A percentile compares a stretch with the other conserved stretches of the same genome.
These are phyloP conservation scores for Fomitiporia mediterranea DNA, from an alignment of 1,284 basidiomycete genomes.

Conservation along the genomic window DNA sequence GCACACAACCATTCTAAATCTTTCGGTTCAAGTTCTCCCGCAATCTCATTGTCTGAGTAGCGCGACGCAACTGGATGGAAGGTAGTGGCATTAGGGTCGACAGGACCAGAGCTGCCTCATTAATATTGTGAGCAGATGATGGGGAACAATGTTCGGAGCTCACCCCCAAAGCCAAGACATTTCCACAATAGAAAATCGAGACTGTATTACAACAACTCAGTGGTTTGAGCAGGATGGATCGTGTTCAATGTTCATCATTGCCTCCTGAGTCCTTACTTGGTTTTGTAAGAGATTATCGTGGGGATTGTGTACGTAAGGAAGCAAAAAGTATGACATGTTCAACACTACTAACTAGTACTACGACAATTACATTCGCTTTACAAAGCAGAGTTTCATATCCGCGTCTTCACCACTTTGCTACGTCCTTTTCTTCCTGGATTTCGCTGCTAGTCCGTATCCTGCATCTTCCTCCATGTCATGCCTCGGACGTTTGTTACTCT, in stretches of 20 bases:
- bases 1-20: conserved; percentile 85
- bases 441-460: no score
- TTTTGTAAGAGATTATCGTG: conserved; percentile 2
- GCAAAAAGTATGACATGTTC: not conserved
- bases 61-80: conserved; percentile 72
- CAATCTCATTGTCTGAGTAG: conserved; percentile 49
- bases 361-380: no score
- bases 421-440: no score
- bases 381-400: no score
- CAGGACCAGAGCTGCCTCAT: conserved; percentile 44
- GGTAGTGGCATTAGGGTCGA: conserved; percentile 65
- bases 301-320: not conserved
- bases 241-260: not conserved
- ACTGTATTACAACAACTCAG: not conserved
- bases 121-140: conserved; percentile 18
- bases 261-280: no score
- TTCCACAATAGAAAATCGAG: not conserved
- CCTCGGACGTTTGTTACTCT: no score
- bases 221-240: not conserved
- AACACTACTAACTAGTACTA: no score
- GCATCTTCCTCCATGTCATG: no score
- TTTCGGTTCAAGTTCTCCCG: conserved; percentile 63
- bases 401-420: no score
- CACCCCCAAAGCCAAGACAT: conserved; percentile 22
- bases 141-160: conserved; percentile 1